A percentile compares a stretch with the other conserved stretches of the same genome.
phyloP scores from a whole-genome alignment of 192 early-diverging fungal genomes.

The Linnemannia hyalina region DNA sequence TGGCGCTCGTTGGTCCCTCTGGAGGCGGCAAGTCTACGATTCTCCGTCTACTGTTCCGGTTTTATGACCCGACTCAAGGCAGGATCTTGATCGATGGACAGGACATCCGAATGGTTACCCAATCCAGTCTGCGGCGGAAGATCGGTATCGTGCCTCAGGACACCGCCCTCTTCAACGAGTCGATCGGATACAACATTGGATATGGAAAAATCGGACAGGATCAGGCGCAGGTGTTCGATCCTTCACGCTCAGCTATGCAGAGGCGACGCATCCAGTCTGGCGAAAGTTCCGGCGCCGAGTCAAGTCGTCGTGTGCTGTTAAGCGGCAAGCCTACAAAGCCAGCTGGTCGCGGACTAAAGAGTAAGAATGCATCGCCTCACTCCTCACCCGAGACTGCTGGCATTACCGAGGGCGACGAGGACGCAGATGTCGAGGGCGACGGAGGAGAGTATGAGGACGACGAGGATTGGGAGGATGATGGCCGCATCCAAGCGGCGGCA shows the following conservation, averaged over 20 bases:
- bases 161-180: slow-evolving; percentile 88
- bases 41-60: slow-evolving; percentile 89
- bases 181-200: slow-evolving; percentile 89
- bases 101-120: slow-evolving; percentile 78
- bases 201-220: slow-evolving; percentile 83
- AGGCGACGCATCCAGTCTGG: slow-evolving; percentile 4
- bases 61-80: slow-evolving; percentile 89
- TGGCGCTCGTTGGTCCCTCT: slow-evolving; percentile 93
- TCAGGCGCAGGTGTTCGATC: slow-evolving; percentile 66
- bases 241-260: background rate
- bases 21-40: slow-evolving; percentile 95
- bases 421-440: slow-evolving; percentile 62
- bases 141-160: slow-evolving; percentile 94
- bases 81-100: slow-evolving; percentile 89
- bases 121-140: slow-evolving; percentile 78
- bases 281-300: slow-evolving; percentile 17
- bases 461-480: slow-evolving; percentile 52
- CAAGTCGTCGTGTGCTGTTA: slow-evolving; percentile 14
- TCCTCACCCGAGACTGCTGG: slow-evolving; percentile 14
- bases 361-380: slow-evolving; percentile 1
- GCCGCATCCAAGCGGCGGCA: slow-evolving; percentile 73
- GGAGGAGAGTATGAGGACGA: slow-evolving; percentile 38
- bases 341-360: slow-evolving; percentile 5
- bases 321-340: slow-evolving; percentile 26
- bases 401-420: slow-evolving; percentile 73